phyloP scores from a whole-genome alignment of 345 rosid genomes.

The Lenwebbia sp. region DNA sequence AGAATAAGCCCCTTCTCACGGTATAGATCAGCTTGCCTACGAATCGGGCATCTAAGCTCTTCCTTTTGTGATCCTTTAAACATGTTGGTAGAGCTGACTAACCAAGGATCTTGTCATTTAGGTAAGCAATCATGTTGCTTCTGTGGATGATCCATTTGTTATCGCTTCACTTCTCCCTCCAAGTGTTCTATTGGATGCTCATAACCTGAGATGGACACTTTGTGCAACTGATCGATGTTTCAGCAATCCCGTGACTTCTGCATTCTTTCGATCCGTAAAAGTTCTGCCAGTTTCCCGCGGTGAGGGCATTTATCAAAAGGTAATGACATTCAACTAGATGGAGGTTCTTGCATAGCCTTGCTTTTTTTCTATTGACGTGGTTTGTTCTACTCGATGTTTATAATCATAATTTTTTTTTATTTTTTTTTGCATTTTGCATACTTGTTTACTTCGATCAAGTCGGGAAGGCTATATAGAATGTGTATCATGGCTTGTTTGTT shows the following conservation, averaged over 20 bases:
- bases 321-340: constrained; percentile 4
- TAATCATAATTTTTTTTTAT: not conserved
- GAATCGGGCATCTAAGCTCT: not conserved
- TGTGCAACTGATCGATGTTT: constrained; percentile 96
- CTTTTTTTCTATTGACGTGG: not conserved
- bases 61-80: not conserved
- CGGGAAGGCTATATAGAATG: not conserved
- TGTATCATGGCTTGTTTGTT: not conserved
- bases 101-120: constrained; percentile 1
- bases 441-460: not conserved
- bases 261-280: constrained; percentile 80
- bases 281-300: constrained; percentile 92
- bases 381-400: not conserved
- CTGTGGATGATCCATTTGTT: constrained; percentile 88
- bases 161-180: constrained; percentile 92
- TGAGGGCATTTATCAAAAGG: constrained; percentile 95
- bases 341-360: not conserved
- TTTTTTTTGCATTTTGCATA: not conserved
- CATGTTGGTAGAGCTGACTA: not conserved
- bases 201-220: constrained; percentile 88
- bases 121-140: constrained; percentile 98
- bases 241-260: constrained; percentile 74
- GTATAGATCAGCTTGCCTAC: constrained; percentile 17
- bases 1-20: constrained; percentile 71
- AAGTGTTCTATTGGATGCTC: constrained; percentile 67